Base-by-base conservation (phyloP, 2,329 filamentous ascomycete species). In the Colletotrichum aenigma region DNA sequence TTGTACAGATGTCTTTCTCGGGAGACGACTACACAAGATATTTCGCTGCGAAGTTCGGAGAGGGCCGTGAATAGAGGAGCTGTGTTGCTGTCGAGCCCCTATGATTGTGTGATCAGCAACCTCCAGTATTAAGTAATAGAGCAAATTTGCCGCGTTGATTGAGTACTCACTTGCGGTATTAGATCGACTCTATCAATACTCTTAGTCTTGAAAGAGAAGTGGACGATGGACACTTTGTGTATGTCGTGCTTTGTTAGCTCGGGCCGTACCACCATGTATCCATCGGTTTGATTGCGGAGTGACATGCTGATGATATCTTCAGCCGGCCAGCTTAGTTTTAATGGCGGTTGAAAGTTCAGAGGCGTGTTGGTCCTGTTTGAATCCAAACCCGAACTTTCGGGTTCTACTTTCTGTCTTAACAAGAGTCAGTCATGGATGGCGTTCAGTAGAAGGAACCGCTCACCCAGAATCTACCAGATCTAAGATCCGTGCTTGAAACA, bases 21-120 rank as follows among this genome's bases (percentile, higher is more conserved):
- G 2, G 80, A 81, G 16, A 82, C 78, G 36, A 82, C 74, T 4
- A 78, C 78, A 62, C 80, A 81, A 13, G 76, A 71, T 12, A 67
- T 56, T 26, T 76, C 74, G n/a, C 70, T 62, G 24, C 76, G 78
- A 21, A 82, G 79, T 2, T 80, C 76, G 4, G 78, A 78, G 43
- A 83, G 80, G n/a, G 81, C 79, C 4, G 82, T 82, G 68, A 82
- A 82, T 4, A 83, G 78, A 6, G 78, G 78, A 3, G 78, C 79
- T 10, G 78, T 79, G 52, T 70, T 80, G 65, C 76, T 79, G n/a
- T 79, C 79, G 21, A 78, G 71, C 3, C 78, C 78, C 78, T 79
- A 26, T 15, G 34, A 21, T n/a, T 6, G 36, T 79, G 24, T 24
- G 10, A 21, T 65, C 16, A 65, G 61, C 30, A n/a, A 38, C 16